Evolutionary conservation across 192 early-diverging fungal species (phyloP), one percentile per base, ranked within the genome.

Genomic region (Piromyces sp.): DNA sequence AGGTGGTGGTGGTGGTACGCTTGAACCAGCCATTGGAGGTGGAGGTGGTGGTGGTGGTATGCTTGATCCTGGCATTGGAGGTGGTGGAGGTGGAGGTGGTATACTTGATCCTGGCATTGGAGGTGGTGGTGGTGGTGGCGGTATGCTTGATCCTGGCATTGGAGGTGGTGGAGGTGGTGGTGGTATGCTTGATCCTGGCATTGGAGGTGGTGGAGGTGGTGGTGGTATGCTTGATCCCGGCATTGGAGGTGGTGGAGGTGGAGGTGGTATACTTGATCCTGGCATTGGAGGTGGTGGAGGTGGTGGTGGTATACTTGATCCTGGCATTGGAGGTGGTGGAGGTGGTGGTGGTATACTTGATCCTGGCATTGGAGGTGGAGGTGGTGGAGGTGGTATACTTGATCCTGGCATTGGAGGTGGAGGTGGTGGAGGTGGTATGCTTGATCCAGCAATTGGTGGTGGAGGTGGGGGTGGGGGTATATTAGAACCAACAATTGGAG

Each of bases 151-250:
- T 13, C 38, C 38, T 40, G 13, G 13, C 38, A 40, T 40, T 16
- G 38, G 38, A 16, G 38, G 38, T 40, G 38, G 38, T 16, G 38
- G 38, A 40, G 38, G 38, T 40, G 38, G 85, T 29, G 85, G 85
- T 16, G 84, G 84, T 28, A 78, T 80, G 15, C 58, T 80, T 79
- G 83, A 82, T 6, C 82, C 82, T 29, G 85, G 83, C 30, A 83
- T 83, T 1, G 84, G 84, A n/a, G 83, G 83, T 31, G 84, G 83
- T 30, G 84, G 84, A n/a, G 84, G 84, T n/a, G 86, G 86, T n/a
- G 86, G 86, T 12, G 86, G 81, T 29, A 84, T 84, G 68, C 83
- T 82, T 26, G 82, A 84, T 19, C 85, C 85, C 28, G 82, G 81
- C 29, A 84, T 83, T 3, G 85, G 86, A 0, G 86, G 84, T 15